Evolutionary conservation across 352 stramenopile species (phyloP).

Genomic region (Phytophthora crassamura): DNA sequence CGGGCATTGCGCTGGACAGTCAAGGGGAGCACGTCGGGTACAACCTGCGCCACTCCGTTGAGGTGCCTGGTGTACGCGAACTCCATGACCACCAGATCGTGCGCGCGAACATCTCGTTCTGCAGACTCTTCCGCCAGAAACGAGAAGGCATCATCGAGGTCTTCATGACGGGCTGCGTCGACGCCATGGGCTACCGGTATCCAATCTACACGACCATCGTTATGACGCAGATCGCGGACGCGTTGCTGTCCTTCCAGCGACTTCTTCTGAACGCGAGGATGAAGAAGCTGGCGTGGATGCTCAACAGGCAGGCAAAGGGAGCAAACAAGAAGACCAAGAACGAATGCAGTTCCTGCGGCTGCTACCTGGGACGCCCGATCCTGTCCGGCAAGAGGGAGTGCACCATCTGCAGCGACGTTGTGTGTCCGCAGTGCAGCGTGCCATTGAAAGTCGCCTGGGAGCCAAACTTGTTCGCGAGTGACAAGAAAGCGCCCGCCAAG

Average conservation of each 20-base stretch:
- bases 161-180: constrained; percentile 42
- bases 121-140: constrained; percentile 45
- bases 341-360: constrained; percentile 30
- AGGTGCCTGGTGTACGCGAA: constrained; percentile 39
- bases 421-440: constrained; percentile 32
- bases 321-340: constrained; percentile 20
- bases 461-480: constrained; percentile 17
- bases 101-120: constrained; percentile 49
- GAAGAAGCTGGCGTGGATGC: constrained; percentile 74
- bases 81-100: constrained; percentile 48
- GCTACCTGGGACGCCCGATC: constrained; percentile 21
- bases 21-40: constrained; percentile 52
- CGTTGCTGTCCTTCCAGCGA: constrained; percentile 41
- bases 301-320: constrained; percentile 15
- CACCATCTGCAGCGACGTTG: constrained; percentile 22
- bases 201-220: constrained; percentile 38
- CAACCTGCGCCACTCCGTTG: constrained; percentile 45
- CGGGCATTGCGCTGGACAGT: constrained; percentile 43
- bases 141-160: constrained; percentile 36
- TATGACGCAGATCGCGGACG: constrained; percentile 37
- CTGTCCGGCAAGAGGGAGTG: constrained; percentile 24
- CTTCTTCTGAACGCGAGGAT: constrained; percentile 54
- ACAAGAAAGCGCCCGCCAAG: constrained; percentile 3
- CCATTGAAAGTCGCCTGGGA: constrained; percentile 31
- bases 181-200: constrained; percentile 36